Evolutionary conservation across 2,329 filamentous ascomycete genomes (phyloP).

Genomic region (Daldinia sp.): DNA sequence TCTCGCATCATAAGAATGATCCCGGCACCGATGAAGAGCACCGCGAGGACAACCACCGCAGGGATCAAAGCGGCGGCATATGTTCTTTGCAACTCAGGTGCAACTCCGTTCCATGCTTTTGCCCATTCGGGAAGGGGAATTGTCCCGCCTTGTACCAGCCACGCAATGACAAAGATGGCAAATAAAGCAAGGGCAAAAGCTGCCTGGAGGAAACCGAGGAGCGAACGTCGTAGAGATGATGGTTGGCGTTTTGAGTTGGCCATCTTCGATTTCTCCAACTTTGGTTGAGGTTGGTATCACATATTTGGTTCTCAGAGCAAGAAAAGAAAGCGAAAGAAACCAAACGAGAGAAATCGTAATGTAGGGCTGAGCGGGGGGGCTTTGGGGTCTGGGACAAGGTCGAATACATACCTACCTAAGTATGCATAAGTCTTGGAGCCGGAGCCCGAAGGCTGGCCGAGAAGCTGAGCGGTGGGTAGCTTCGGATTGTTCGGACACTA

Average conservation of each 20-base stretch:
- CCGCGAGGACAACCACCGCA: conserved; percentile 24
- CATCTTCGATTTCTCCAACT: conserved; percentile 17
- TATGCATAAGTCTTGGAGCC: conserved; percentile 9
- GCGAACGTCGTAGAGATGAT: conserved; percentile 17
- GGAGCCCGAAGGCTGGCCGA: conserved; percentile 31
- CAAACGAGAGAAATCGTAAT: conserved; percentile 5
- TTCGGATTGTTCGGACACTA: conserved; percentile 34
- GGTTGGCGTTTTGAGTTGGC: conserved; percentile 3
- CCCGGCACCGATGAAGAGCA: conserved; percentile 33
- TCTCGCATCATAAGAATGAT: conserved; percentile 32
- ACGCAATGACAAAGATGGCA: conserved; percentile 37
- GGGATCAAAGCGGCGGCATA: conserved; percentile 37
- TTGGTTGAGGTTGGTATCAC: conserved; percentile 10
- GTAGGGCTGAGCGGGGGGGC: conserved; percentile 38
- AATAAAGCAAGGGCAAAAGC: conserved; percentile 32
- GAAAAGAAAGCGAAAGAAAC: conserved; percentile 11
- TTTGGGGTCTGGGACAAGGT: conserved; percentile 9
- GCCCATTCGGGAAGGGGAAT: conserved; percentile 39
- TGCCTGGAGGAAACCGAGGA: conserved; percentile 29
- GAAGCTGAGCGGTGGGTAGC: conserved; percentile 17
- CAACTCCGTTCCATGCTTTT: conserved; percentile 33
- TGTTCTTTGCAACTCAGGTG: conserved; percentile 20
- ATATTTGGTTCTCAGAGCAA: conserved; percentile 14
- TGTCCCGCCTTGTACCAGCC: conserved; percentile 28
- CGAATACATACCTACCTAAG: conserved; percentile 14